Evolutionary conservation across 2,329 filamentous ascomycete genomes (phyloP), one percentile per base, ranked within the genome.

Genomic region (Juglanconis juglandina): DNA sequence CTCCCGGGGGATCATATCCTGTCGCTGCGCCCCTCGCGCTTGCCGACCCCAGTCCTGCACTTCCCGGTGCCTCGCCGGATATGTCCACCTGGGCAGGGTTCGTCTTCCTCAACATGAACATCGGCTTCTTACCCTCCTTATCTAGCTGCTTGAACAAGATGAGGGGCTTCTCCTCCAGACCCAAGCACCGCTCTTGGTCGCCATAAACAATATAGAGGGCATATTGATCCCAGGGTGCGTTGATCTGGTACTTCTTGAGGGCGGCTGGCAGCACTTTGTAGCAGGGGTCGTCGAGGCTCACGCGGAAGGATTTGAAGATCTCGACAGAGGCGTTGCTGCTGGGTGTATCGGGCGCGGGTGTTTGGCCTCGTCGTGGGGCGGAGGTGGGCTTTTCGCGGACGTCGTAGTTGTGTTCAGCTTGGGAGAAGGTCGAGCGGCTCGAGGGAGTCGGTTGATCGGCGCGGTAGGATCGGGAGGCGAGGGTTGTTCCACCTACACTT

Each of bases 301-400:
- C 95, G 44, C 94, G 88, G 83, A 99, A 99, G 1, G 91, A 96
- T 74, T 99, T 99, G 86, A 98, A 98, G 62, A 99, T 97, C 75
- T 99, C 95, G 62, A 97, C 93, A 1, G 85, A 86, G 11, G 82
- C 78, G 62, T 82, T 82, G 68, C 78, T 80, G 61, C 78, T 81
- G 0, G 85, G 83, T 1, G 85, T 87, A 64, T 88, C 85, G 24
- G 84, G 83, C 2, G 82, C 83, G 0, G 85, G 85, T 1, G 85
- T 87, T 70, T 86, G 84, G 65, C 82, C 80, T 51, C 86, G 77
- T 59, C 84, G 80, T n/a, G 82, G 82, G 4, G 77, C 78, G 8
- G 51, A 41, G 3, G 73, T 68, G 4, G 71, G 72, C 61, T 76
- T 76, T n/a, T 73, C 71, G 56, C 71, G 68, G 34, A 64, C 75